Evolutionary conservation across 2,329 filamentous ascomycete genomes (phyloP).

Genomic region (Hypoxylon sp.): DNA sequence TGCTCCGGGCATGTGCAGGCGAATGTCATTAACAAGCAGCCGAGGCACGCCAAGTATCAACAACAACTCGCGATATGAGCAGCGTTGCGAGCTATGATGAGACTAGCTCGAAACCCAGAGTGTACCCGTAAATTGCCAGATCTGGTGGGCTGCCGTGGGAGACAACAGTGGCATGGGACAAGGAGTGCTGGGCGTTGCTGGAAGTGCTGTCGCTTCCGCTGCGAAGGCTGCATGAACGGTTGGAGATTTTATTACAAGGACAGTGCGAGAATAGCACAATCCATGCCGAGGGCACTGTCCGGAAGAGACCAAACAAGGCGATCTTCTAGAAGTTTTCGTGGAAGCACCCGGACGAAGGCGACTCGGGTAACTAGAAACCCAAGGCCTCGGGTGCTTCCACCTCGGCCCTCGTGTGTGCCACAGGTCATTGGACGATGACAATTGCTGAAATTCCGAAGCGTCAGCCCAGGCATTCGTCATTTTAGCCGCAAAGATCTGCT

Average conservation of each 20-base stretch:
- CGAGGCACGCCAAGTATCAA: slow-evolving; percentile 25
- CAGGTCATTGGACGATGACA: slow-evolving; percentile 37
- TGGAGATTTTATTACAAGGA: slow-evolving; percentile 19
- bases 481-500: slow-evolving; percentile 44
- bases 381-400: slow-evolving; percentile 40
- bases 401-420: slow-evolving; percentile 22
- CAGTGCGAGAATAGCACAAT: slow-evolving; percentile 14
- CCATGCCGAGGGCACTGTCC: slow-evolving; percentile 19
- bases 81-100: slow-evolving; percentile 17
- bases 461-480: slow-evolving; percentile 37
- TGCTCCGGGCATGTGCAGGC: slow-evolving; percentile 48
- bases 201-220: slow-evolving; percentile 14
- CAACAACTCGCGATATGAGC: slow-evolving; percentile 18
- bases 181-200: slow-evolving; percentile 8
- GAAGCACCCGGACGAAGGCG: slow-evolving; percentile 35
- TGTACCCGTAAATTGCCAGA: slow-evolving; percentile 9
- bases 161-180: slow-evolving; percentile 15
- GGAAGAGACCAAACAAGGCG: slow-evolving; percentile 19
- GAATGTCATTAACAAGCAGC: slow-evolving; percentile 29
- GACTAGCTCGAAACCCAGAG: slow-evolving; percentile 25
- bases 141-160: slow-evolving; percentile 12
- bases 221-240: slow-evolving; percentile 32
- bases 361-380: slow-evolving; percentile 37
- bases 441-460: slow-evolving; percentile 39
- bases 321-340: slow-evolving; percentile 44